A percentile compares a stretch with the other conserved stretches of the same genome.
These are phyloP conservation scores for Lecanicillium sp. DNA, from an alignment of 2,329 filamentous ascomycete species.

Conservation along the genomic window DNA sequence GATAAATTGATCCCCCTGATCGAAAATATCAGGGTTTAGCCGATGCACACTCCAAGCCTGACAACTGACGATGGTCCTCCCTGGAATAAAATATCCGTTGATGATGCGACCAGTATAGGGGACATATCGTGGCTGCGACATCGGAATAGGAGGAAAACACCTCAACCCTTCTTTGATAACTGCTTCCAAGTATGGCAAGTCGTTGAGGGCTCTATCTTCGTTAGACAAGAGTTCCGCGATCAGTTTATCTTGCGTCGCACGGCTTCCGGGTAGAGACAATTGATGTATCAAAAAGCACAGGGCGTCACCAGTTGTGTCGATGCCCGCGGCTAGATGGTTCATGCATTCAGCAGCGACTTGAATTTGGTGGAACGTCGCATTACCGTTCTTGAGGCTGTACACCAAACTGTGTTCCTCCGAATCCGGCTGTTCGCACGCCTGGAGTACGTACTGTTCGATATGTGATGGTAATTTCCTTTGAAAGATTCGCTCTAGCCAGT, in stretches of 20 bases:
- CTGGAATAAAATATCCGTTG: slow-evolving; percentile 45
- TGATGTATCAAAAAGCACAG: slow-evolving; percentile 65
- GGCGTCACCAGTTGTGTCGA: slow-evolving; percentile 62
- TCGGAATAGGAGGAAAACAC: slow-evolving; percentile 56
- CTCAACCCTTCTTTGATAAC: slow-evolving; percentile 54
- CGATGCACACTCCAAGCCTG: slow-evolving; percentile 54
- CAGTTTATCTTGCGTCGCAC: slow-evolving; percentile 41
- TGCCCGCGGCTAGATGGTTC: slow-evolving; percentile 63
- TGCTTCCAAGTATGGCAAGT: slow-evolving; percentile 51
- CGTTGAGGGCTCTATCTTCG: slow-evolving; percentile 31
- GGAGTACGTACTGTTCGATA: slow-evolving; percentile 45
- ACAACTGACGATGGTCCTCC: slow-evolving; percentile 47
- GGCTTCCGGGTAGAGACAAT: slow-evolving; percentile 50
- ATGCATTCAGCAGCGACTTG: slow-evolving; percentile 59
- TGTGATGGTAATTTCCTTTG: background rate
- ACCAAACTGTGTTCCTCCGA: slow-evolving; percentile 48
- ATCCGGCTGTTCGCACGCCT: slow-evolving; percentile 36
- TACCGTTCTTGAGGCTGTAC: slow-evolving; percentile 46
- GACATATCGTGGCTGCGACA: slow-evolving; percentile 53
- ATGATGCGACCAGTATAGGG: slow-evolving; percentile 45
- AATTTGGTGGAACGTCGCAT: slow-evolving; percentile 34
- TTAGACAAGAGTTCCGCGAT: slow-evolving; percentile 40
- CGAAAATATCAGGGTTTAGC: slow-evolving; percentile 59
- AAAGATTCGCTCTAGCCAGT: background rate
- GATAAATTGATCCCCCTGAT: slow-evolving; percentile 65